Conservation (phyloP, 2,329 filamentous ascomycete species). For the Davidsoniella australis region DNA sequence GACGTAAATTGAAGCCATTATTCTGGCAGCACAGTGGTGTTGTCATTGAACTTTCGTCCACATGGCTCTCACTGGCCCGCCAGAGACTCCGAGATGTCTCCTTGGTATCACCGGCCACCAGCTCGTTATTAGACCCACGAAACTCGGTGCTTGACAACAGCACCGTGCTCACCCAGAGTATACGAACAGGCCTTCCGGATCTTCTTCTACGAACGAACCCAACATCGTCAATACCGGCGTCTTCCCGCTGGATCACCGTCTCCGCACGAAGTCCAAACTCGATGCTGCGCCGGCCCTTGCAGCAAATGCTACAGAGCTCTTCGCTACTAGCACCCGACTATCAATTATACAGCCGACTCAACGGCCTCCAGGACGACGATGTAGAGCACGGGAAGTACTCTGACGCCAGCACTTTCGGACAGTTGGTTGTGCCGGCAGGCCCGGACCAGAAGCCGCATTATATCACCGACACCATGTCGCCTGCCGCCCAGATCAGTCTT, state of each 20-base stretch:
- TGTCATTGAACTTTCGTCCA: slow-evolving; percentile 9
- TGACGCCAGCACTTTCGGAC: background rate
- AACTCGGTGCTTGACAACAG: background rate
- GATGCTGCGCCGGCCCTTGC: background rate
- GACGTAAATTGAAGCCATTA: slow-evolving; percentile 7
- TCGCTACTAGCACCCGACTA: slow-evolving; percentile 6
- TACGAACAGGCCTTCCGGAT: background rate
- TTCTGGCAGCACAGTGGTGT: slow-evolving; percentile 12
- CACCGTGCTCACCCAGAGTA: background rate
- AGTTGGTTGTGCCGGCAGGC: slow-evolving; percentile 4
- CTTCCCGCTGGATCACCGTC: slow-evolving; percentile 1
- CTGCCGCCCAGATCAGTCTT: background rate
- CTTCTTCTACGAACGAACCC: background rate
- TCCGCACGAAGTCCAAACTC: slow-evolving; percentile 1
- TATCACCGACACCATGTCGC: slow-evolving; percentile 1
- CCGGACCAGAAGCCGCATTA: slow-evolving; percentile 10
- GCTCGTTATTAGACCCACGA: slow-evolving; percentile 3
- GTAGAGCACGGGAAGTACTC: slow-evolving; percentile 5
- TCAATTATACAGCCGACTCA: slow-evolving; percentile 1
- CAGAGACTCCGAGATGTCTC: background rate
- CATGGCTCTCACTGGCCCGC: slow-evolving; percentile 9
- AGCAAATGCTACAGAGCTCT: background rate
- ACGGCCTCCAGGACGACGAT: background rate
- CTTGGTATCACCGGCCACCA: background rate
- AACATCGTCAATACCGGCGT: background rate